These are phyloP conservation scores for Parastagonospora nodorum DNA, from an alignment of 2,329 filamentous ascomycete species.

Conservation along the genomic window DNA sequence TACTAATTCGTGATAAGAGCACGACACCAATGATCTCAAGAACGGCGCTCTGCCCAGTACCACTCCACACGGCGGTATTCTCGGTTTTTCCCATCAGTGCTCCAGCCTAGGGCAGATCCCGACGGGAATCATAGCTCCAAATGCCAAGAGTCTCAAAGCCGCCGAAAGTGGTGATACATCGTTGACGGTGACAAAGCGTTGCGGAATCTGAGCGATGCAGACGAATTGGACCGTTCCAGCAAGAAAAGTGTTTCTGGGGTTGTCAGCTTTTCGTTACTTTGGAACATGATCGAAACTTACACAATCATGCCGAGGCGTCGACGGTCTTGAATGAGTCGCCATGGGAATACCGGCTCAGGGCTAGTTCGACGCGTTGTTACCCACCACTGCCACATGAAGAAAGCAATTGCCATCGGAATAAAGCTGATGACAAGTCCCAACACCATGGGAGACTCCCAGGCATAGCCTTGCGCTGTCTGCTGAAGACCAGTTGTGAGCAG, in stretches of 20 bases:
- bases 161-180: conserved; percentile 13
- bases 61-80: conserved; percentile 9
- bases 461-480: conserved; percentile 14
- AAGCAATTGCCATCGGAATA: conserved; percentile 11
- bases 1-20: conserved; percentile 4
- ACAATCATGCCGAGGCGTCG: conserved; percentile 9
- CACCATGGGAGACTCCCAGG: conserved; percentile 11
- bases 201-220: conserved; percentile 19
- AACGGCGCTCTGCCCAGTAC: conserved; percentile 5
- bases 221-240: conserved; percentile 11
- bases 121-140: conserved; percentile 11
- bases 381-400: conserved; percentile 20
- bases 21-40: conserved; percentile 13
- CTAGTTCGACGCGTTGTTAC: conserved; percentile 6
- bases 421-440: conserved; percentile 14
- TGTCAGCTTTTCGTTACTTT: not conserved
- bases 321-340: conserved; percentile 13
- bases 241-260: conserved; percentile 12
- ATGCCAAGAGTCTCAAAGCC: conserved; percentile 16
- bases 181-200: conserved; percentile 19
- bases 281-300: conserved; percentile 1
- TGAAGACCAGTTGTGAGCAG: conserved; percentile 20
- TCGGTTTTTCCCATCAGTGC: conserved; percentile 5
- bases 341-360: conserved; percentile 23
- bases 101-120: conserved; percentile 11